Percentiles rank a stretch among this genome's conserved stretches.
Conservation (phyloP, 345 rosid genomes). For the Pugionium dolabratum region DNA sequence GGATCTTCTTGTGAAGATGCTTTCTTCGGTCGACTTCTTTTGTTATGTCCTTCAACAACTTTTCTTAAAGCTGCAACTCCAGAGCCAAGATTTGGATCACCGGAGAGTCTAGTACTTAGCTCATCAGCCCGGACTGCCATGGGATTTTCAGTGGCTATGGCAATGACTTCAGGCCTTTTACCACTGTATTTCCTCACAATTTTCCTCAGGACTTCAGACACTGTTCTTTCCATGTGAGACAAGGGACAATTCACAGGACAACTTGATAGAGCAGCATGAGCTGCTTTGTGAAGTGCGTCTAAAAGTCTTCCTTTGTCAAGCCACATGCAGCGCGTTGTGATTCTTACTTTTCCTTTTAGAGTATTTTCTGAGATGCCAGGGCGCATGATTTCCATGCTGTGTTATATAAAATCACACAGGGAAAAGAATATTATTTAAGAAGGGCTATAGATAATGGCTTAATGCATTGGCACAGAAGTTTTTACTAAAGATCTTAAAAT, state of each 20-base stretch:
- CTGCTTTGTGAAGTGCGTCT: constrained; percentile 89
- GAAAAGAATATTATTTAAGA: constrained; percentile 18
- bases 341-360: constrained; percentile 86
- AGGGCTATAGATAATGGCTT: background rate
- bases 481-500: background rate
- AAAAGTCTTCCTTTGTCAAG: constrained; percentile 94
- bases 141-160: constrained; percentile 78
- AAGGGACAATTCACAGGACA: constrained; percentile 87
- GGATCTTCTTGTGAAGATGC: constrained; percentile 37
- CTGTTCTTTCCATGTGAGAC: constrained; percentile 90
- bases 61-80: constrained; percentile 60
- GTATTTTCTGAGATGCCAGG: constrained; percentile 54
- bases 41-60: constrained; percentile 45
- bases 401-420: constrained; percentile 30
- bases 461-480: no score
- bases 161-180: constrained; percentile 93
- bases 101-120: constrained; percentile 59
- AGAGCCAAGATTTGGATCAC: constrained; percentile 57
- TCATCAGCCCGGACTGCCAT: constrained; percentile 75
- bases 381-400: constrained; percentile 90
- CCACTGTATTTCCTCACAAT: constrained; percentile 94
- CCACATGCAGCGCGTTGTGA: constrained; percentile 97
- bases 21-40: constrained; percentile 44
- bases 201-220: constrained; percentile 81
- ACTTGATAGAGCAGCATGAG: constrained; percentile 87